These are phyloP conservation scores for Spathaspora sp. DNA, from an alignment of 1,139 yeast species.

Conservation along the genomic window DNA sequence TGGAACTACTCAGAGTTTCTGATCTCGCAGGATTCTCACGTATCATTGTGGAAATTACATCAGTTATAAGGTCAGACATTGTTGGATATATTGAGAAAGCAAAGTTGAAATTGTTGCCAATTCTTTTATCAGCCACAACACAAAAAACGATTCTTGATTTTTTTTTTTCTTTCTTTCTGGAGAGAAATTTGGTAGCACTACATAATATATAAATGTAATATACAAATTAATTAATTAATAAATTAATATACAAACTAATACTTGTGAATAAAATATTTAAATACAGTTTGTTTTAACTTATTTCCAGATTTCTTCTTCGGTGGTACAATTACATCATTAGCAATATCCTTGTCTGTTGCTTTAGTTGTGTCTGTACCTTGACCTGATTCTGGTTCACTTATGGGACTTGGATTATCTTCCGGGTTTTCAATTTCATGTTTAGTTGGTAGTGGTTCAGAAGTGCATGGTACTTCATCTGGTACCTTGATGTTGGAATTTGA, in stretches of 20 bases:
- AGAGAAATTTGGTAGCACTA: neutral
- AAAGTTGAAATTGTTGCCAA: neutral
- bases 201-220: conserved; percentile 3
- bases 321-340: conserved; percentile 1
- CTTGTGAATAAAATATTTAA: conserved; percentile 36
- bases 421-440: conserved; percentile 4
- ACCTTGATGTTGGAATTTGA: neutral
- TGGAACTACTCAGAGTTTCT: neutral
- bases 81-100: neutral
- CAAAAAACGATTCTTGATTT: too few relatives aligned
- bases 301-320: conserved; percentile 19
- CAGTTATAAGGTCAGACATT: neutral
- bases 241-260: too few relatives aligned
- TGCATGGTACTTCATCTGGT: neutral
- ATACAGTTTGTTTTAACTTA: conserved; percentile 33
- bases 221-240: too few relatives aligned
- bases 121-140: conserved; percentile 1
- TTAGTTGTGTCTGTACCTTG: conserved; percentile 9
- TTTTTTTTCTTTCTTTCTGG: neutral
- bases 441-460: neutral
- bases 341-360: conserved; percentile 5
- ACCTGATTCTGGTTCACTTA: conserved; percentile 6
- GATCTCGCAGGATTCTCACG: neutral
- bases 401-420: conserved; percentile 1
- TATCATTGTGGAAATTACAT: neutral